Evolutionary conservation across 257 asterid genomes (phyloP).

Genomic region (Solanum habrochaites): DNA sequence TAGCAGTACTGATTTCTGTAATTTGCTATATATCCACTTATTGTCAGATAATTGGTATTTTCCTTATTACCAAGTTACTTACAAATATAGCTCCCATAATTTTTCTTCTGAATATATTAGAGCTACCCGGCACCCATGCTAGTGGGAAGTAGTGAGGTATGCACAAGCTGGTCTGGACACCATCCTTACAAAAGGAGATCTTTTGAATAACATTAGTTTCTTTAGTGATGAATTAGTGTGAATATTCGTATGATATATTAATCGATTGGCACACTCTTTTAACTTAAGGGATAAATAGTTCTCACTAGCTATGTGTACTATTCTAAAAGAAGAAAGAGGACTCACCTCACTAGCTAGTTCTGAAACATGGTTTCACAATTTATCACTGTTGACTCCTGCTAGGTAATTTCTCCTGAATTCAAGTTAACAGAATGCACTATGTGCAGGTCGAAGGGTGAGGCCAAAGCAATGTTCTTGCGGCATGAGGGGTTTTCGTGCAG

Average conservation of each 20-base stretch:
- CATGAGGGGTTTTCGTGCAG: constrained; percentile 92
- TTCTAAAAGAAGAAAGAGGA: neutral
- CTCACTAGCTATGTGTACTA: neutral
- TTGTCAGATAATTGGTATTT: neutral
- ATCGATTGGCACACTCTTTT: neutral
- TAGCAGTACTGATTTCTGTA: constrained; percentile 89
- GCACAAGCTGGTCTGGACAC: neutral
- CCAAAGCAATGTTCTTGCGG: constrained; percentile 73
- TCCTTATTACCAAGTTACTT: neutral
- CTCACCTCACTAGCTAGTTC: neutral
- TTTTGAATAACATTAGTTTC: neutral
- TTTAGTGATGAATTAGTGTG: neutral
- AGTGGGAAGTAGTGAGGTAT: neutral
- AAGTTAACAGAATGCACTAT: neutral
- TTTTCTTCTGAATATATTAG: neutral
- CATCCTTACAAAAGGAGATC: neutral
- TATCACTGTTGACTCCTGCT: neutral
- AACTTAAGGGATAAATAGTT: neutral
- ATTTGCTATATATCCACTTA: neutral
- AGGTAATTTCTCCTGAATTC: neutral
- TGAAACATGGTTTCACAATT: neutral
- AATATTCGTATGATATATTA: neutral
- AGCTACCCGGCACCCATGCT: neutral
- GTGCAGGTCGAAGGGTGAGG: constrained; percentile 85
- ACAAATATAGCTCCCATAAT: neutral